Evolutionary conservation across 257 asterid species (phyloP).

Genomic region (Solanum ahanhuiri): DNA sequence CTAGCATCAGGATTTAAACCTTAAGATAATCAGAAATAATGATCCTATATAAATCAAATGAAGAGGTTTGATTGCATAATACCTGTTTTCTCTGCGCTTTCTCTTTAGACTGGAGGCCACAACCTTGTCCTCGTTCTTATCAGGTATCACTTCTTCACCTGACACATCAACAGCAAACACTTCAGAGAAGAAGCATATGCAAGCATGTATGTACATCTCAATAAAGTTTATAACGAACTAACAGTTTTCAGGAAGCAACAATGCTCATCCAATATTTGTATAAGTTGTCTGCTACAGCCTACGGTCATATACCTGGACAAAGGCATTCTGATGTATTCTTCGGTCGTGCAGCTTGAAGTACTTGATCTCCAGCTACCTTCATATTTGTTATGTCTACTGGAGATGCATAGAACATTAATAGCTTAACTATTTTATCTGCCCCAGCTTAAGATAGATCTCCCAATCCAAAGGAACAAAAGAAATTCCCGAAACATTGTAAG

Average conservation of each 20-base stretch:
- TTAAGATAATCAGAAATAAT: conserved; percentile 5
- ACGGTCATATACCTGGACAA: conserved; percentile 36
- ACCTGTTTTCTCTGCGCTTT: conserved; percentile 63
- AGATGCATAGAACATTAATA: conserved; percentile 7
- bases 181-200: conserved; percentile 9
- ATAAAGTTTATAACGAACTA: neutral
- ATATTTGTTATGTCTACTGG: conserved; percentile 21
- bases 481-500: conserved; percentile 5
- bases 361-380: conserved; percentile 19
- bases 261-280: neutral
- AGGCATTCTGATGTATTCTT: conserved; percentile 17
- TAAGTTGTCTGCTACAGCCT: neutral
- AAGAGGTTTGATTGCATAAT: neutral
- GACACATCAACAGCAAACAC: conserved; percentile 39
- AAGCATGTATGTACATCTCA: conserved; percentile 10
- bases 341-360: conserved; percentile 24
- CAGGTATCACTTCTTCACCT: conserved; percentile 15
- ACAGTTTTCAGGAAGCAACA: conserved; percentile 8
- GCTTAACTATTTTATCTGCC: neutral
- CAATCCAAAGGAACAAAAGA: conserved; percentile 6
- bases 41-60: conserved; percentile 9
- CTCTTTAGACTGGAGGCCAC: conserved; percentile 44
- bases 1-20: neutral
- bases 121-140: conserved; percentile 19
- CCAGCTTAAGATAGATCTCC: conserved; percentile 8